Conservation (phyloP, 352 stramenopile species). For the Phytopythium oedochilum region DNA sequence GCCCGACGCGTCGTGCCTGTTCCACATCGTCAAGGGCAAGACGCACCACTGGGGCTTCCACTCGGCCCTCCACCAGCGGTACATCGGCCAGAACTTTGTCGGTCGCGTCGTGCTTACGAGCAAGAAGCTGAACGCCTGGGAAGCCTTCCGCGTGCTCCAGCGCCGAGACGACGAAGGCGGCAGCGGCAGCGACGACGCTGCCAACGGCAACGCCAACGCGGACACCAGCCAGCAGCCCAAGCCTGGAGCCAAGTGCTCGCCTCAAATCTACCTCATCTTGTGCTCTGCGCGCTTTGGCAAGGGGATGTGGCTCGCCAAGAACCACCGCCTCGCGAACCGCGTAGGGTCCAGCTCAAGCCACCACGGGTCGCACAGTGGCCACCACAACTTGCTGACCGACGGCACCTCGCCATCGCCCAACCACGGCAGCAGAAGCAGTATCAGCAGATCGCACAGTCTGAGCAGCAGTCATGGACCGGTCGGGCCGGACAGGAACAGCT, state of each 20-base stretch:
- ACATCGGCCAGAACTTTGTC: constrained; percentile 75
- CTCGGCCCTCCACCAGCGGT: constrained; percentile 51
- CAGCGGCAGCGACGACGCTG: constrained; percentile 7
- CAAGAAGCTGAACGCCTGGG: constrained; percentile 70
- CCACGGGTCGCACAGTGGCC: not conserved
- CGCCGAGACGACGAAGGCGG: constrained; percentile 14
- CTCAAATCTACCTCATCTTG: constrained; percentile 60
- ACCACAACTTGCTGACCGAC: not conserved
- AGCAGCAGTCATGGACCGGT: constrained; percentile 7
- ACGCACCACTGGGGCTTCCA: constrained; percentile 82
- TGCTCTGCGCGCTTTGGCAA: constrained; percentile 78
- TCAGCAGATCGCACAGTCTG: constrained; percentile 6
- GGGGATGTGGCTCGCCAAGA: constrained; percentile 73
- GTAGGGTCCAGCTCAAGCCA: not conserved
- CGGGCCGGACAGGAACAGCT: constrained; percentile 9
- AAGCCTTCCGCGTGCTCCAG: constrained; percentile 68
- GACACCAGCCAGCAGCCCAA: not conserved
- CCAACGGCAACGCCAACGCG: not conserved
- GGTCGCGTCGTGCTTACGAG: constrained; percentile 46
- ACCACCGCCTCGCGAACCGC: constrained; percentile 9
- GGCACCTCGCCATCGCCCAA: not conserved
- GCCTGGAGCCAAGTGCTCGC: constrained; percentile 8
- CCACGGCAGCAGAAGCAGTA: constrained; percentile 8
- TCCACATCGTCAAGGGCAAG: constrained; percentile 65
- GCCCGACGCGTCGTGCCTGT: constrained; percentile 66